Evolutionary conservation across 1,284 basidiomycete species (phyloP).

Genomic region (Leccinum fallax): DNA sequence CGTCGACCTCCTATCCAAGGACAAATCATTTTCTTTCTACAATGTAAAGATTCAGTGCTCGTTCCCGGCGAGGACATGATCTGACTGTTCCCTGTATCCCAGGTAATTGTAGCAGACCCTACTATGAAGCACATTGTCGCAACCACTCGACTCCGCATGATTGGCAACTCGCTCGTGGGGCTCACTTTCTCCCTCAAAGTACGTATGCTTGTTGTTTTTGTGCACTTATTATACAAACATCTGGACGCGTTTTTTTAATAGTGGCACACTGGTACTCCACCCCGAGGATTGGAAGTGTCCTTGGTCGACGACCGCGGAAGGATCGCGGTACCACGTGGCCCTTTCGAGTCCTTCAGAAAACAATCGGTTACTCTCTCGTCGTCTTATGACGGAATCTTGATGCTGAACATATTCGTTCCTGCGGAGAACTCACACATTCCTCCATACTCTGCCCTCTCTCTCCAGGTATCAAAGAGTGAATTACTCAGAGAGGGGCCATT

Average conservation of each 20-base stretch:
- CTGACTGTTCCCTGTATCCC: not conserved
- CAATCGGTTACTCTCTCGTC: not conserved
- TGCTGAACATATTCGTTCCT: slow-evolving; percentile 10
- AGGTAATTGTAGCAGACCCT: slow-evolving; percentile 7
- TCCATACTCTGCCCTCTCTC: slow-evolving; percentile 15
- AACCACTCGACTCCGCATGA: not conserved
- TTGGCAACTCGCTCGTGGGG: not conserved
- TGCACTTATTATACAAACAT: not conserved
- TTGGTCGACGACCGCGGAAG: slow-evolving; percentile 11
- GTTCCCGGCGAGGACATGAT: not conserved
- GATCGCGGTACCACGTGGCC: slow-evolving; percentile 6
- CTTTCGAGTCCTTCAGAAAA: not conserved
- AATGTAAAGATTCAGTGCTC: slow-evolving; percentile 1
- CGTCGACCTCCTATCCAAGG: slow-evolving; percentile 1
- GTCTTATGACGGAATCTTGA: slow-evolving; percentile 12
- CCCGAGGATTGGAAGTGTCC: slow-evolving; percentile 8
- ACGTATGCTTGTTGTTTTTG: not conserved
- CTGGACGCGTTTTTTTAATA: not conserved
- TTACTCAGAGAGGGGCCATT: not conserved
- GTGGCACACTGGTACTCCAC: slow-evolving; percentile 7
- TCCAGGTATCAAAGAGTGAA: not conserved
- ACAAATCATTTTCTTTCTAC: slow-evolving; percentile 5
- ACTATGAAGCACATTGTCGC: not conserved
- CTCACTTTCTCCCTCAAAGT: slow-evolving; percentile 8
- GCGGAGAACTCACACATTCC: not conserved